Evolutionary conservation across 345 rosid genomes (phyloP).

Genomic region (Pugionium dolabratum): DNA sequence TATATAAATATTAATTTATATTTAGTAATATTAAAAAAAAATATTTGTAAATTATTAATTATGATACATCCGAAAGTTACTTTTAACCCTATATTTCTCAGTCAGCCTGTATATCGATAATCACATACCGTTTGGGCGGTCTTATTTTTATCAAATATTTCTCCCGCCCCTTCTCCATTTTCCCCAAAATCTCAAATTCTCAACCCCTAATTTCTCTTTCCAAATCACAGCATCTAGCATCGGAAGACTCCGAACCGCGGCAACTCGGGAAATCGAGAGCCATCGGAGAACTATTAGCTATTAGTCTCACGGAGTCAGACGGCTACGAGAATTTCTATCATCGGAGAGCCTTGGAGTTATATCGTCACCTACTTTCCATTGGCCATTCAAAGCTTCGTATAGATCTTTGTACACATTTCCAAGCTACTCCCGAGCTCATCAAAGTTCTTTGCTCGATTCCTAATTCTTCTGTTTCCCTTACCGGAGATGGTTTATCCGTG

Average conservation of each 20-base stretch:
- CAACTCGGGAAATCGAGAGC: conserved; percentile 2
- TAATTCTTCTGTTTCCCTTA: conserved; percentile 37
- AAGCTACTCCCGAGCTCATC: conserved; percentile 28
- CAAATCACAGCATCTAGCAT: conserved; percentile 34
- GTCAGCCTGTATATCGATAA: too few species aligned
- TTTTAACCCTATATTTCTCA: too few species aligned
- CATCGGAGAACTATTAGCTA: conserved; percentile 24
- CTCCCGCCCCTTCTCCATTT: conserved; percentile 40
- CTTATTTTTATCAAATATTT: not conserved
- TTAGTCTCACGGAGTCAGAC: conserved; percentile 17
- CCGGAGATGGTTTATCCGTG: conserved; percentile 27
- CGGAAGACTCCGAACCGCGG: conserved; percentile 14
- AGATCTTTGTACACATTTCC: conserved; percentile 23
- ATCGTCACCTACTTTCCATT: conserved; percentile 30
- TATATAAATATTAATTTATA: too few species aligned
- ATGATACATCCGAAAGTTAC: too few species aligned
- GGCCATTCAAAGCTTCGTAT: conserved; percentile 26
- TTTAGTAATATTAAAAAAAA: too few species aligned
- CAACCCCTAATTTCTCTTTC: conserved; percentile 31
- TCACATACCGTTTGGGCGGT: too few species aligned
- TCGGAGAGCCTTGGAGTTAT: conserved; percentile 34
- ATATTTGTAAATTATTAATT: too few species aligned
- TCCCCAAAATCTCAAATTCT: conserved; percentile 31
- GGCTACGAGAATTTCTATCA: conserved; percentile 1
- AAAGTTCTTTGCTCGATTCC: conserved; percentile 35